These are phyloP conservation scores for Paracamarosporium sp. DNA, from an alignment of 2,329 filamentous ascomycete genomes.

Conservation along the genomic window DNA sequence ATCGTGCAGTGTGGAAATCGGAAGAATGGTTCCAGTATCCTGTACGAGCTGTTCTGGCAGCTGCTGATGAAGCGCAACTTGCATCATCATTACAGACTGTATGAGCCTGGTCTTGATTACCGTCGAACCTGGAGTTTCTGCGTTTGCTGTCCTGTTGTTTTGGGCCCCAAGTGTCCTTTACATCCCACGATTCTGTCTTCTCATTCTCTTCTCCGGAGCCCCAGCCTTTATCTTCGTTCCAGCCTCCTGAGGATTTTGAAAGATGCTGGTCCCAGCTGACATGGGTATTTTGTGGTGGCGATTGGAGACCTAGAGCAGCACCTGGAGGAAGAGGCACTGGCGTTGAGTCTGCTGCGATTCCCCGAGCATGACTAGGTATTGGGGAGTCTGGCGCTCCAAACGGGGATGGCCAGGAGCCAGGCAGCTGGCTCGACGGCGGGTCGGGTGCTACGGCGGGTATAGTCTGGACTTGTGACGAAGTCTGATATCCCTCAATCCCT, in stretches of 20 bases:
- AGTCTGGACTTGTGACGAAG: background rate
- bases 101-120: background rate
- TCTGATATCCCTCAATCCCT: slow-evolving; percentile 25
- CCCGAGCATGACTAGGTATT: background rate
- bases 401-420: slow-evolving; percentile 33
- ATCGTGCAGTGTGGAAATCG: background rate
- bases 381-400: background rate
- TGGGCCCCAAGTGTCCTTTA: slow-evolving; percentile 21
- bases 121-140: background rate
- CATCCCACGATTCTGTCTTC: slow-evolving; percentile 25
- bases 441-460: background rate
- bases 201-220: slow-evolving; percentile 12
- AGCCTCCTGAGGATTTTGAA: slow-evolving; percentile 14
- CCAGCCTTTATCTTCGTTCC: slow-evolving; percentile 18
- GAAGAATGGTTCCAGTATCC: background rate
- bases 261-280: slow-evolving; percentile 17
- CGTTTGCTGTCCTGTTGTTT: background rate
- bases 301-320: slow-evolving; percentile 3
- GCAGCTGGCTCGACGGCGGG: slow-evolving; percentile 19
- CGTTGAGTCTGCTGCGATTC: too few species aligned
- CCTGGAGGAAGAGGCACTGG: background rate
- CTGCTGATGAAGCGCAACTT: background rate
- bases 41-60: background rate
- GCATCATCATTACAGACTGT: background rate
- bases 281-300: slow-evolving; percentile 13